A percentile compares a stretch with the other conserved stretches of the same genome.
phyloP scores from a whole-genome alignment of 805 yeast genomes.

The Wickerhamiella sergipiensis region DNA sequence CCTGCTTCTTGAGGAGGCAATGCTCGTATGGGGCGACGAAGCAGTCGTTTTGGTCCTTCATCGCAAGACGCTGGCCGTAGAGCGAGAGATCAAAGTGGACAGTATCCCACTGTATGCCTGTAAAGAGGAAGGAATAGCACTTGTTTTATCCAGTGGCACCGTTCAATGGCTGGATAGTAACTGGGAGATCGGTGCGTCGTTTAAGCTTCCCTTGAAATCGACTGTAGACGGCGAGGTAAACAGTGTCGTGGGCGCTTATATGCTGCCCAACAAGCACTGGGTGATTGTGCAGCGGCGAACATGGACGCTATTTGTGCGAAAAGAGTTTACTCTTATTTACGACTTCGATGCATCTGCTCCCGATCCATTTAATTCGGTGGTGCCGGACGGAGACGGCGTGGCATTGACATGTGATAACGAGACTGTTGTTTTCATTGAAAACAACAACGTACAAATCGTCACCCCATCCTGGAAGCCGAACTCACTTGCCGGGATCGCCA shows the following conservation, averaged over 20 bases:
- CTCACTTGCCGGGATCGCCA: not conserved
- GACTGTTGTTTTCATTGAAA: conserved; percentile 4
- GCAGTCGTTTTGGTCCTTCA: conserved; percentile 2
- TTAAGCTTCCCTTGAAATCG: not conserved
- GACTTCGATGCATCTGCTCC: conserved; percentile 5
- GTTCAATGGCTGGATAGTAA: conserved; percentile 2
- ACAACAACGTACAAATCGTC: conserved; percentile 7
- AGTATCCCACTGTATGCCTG: conserved; percentile 4
- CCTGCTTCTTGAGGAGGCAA: not conserved
- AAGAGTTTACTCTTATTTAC: not conserved
- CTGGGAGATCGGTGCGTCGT: not conserved
- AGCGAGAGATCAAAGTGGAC: not conserved
- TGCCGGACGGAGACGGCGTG: not conserved
- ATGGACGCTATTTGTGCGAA: conserved; percentile 3
- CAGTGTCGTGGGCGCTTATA: not conserved
- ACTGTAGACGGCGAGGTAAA: not conserved
- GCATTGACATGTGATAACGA: conserved; percentile 3
- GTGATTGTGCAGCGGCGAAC: conserved; percentile 4
- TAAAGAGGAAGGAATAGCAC: conserved; percentile 1
- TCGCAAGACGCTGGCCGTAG: conserved; percentile 3
- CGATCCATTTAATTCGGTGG: not conserved
- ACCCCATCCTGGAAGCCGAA: conserved; percentile 2
- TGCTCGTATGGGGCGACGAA: conserved; percentile 4
- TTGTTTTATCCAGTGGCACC: conserved; percentile 2
- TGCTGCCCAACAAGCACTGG: conserved; percentile 3